A percentile compares a stretch with the other conserved stretches of the same genome.
These are phyloP conservation scores for Arabis alpina DNA, from an alignment of 345 rosid genomes.

Conservation along the genomic window DNA sequence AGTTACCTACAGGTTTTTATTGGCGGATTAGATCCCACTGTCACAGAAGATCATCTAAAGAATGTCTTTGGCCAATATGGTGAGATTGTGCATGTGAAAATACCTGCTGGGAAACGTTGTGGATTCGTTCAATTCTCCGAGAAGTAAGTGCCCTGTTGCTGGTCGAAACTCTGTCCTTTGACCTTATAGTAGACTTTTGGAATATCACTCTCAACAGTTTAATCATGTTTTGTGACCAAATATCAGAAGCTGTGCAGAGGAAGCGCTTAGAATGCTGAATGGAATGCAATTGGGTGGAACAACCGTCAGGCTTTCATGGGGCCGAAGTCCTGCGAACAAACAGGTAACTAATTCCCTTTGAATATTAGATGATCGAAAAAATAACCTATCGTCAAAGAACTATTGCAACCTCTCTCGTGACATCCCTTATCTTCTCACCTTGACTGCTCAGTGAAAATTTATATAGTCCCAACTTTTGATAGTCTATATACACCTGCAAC, in stretches of 20 bases:
- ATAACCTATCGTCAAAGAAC: no score
- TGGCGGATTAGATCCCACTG: conserved; percentile 78
- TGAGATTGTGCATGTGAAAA: conserved; percentile 79
- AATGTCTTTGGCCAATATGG: conserved; percentile 81
- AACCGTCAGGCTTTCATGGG: conserved; percentile 91
- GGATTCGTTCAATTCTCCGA: conserved; percentile 92
- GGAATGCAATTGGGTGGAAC: conserved; percentile 82
- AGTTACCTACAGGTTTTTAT: conserved; percentile 70
- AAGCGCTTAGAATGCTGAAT: conserved; percentile 65
- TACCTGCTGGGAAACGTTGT: conserved; percentile 79
- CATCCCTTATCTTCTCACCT: background rate
- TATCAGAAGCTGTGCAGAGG: conserved; percentile 82
- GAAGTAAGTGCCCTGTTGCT: conserved; percentile 51
- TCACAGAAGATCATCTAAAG: conserved; percentile 77
- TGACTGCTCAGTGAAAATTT: background rate
- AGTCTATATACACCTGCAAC: no score
- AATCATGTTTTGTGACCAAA: conserved; percentile 1
- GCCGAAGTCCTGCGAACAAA: conserved; percentile 84
- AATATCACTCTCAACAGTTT: background rate
- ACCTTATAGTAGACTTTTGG: background rate
- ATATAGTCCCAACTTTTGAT: conserved; percentile 16
- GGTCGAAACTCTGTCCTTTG: background rate
- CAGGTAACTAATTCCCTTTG: conserved; percentile 53
- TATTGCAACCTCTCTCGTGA: background rate
- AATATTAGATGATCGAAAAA: background rate